A percentile compares a stretch with the other conserved stretches of the same genome.
Evolutionary conservation across 163 green algal species (phyloP).

Genomic region (Scenedesmus sp.): DNA sequence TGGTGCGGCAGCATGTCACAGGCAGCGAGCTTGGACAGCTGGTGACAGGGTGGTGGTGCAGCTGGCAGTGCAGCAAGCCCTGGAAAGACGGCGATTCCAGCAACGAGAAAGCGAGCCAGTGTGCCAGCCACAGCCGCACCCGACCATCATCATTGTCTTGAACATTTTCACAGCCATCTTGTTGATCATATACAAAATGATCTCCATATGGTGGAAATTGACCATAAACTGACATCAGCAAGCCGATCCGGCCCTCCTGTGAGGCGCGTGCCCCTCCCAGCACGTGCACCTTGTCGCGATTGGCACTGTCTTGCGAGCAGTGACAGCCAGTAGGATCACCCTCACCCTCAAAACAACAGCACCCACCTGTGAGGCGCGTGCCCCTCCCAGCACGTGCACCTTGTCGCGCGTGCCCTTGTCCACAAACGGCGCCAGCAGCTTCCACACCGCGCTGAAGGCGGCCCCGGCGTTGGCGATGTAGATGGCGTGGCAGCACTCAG

Average conservation of each 20-base stretch:
- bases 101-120: not conserved
- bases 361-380: slow-evolving; percentile 37
- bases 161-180: too few relatives aligned
- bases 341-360: not conserved
- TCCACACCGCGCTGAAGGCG: slow-evolving; percentile 46
- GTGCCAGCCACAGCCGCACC: too few relatives aligned
- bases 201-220: not conserved
- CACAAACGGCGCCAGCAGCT: slow-evolving; percentile 44
- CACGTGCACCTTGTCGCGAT: slow-evolving; percentile 53
- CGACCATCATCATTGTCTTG: too few relatives aligned
- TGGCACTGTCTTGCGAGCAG: slow-evolving; percentile 44
- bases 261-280: slow-evolving; percentile 52
- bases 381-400: slow-evolving; percentile 54
- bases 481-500: slow-evolving; percentile 42
- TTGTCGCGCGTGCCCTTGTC: slow-evolving; percentile 59
- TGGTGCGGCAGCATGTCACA: too few relatives aligned
- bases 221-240: not conserved
- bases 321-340: not conserved
- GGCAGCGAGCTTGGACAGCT: too few relatives aligned
- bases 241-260: not conserved
- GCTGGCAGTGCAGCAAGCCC: too few relatives aligned
- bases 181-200: too few relatives aligned
- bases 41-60: too few relatives aligned
- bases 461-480: slow-evolving; percentile 47
- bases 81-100: too few relatives aligned